Conservation (phyloP, 2,329 filamentous ascomycete genomes). For the Sclerotinia borealis region DNA sequence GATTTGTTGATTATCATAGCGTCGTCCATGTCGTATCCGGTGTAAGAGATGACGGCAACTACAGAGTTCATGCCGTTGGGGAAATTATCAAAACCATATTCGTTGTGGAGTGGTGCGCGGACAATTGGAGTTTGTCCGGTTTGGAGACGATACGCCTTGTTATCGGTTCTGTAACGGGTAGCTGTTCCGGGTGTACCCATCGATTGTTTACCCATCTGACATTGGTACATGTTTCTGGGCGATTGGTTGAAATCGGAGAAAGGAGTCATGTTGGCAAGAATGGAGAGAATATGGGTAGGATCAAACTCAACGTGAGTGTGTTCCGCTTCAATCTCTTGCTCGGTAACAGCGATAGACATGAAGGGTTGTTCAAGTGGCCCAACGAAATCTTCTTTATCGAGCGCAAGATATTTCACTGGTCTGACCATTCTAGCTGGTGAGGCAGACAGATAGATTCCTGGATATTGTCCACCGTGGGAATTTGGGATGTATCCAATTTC, state of each 20-base stretch:
- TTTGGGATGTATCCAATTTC: constrained; percentile 90
- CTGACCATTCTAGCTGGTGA: constrained; percentile 80
- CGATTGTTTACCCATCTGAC: constrained; percentile 98
- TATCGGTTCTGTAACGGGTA: constrained; percentile 82
- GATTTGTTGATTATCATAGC: constrained; percentile 99
- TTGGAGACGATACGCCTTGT: constrained; percentile 92
- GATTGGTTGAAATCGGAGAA: constrained; percentile 99
- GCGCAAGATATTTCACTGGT: constrained; percentile 84
- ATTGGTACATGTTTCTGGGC: constrained; percentile 98
- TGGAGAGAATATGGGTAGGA: constrained; percentile 94
- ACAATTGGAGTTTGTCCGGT: constrained; percentile 95
- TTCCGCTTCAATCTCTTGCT: constrained; percentile 75
- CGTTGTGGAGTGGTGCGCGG: constrained; percentile 85
- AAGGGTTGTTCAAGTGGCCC: constrained; percentile 95
- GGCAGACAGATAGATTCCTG: constrained; percentile 90
- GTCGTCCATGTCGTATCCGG: constrained; percentile 99
- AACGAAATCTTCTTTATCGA: constrained; percentile 80
- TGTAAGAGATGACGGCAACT: constrained; percentile 97
- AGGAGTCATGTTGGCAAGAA: constrained; percentile 96
- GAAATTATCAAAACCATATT: constrained; percentile 96
- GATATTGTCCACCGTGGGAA: constrained; percentile 88
- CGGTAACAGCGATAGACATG: constrained; percentile 94
- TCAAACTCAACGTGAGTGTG: constrained; percentile 92
- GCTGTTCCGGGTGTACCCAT: constrained; percentile 95
- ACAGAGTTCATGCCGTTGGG: constrained; percentile 94